A percentile compares a stretch with the other conserved stretches of the same genome.
phyloP scores from a whole-genome alignment of 164 flowering plant species.

The Tinospora cordifolia region DNA sequence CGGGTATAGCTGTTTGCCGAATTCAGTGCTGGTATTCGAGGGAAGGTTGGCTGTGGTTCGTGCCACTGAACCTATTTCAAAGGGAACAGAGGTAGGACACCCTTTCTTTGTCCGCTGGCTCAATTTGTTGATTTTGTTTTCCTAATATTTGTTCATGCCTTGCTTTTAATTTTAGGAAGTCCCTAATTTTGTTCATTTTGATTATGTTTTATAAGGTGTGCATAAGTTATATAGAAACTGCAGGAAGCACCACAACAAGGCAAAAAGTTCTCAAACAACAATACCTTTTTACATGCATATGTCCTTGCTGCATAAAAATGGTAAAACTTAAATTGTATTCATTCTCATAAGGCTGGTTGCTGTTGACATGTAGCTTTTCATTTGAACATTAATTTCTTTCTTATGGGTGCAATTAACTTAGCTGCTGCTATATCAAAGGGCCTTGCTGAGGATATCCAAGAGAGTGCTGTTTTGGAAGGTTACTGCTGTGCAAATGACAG shows the following conservation, averaged over 20 bases:
- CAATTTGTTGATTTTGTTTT: background rate
- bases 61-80: conserved; percentile 67
- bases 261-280: conserved; percentile 79
- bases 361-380: conserved; percentile 1
- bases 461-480: conserved; percentile 88
- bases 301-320: conserved; percentile 67
- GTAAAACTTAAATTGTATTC: conserved; percentile 32
- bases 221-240: conserved; percentile 91
- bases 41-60: conserved; percentile 73
- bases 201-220: conserved; percentile 42
- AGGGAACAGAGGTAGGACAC: conserved; percentile 67
- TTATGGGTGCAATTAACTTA: conserved; percentile 7
- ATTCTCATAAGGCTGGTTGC: background rate
- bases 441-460: conserved; percentile 57
- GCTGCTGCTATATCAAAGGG: conserved; percentile 43
- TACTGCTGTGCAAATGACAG: conserved; percentile 54
- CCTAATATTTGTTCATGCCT: background rate
- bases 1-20: conserved; percentile 78
- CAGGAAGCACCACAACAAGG: conserved; percentile 83
- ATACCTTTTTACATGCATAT: conserved; percentile 68
- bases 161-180: background rate
- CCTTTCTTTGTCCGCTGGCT: background rate
- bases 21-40: conserved; percentile 84
- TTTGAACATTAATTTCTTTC: conserved; percentile 2
- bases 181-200: conserved; percentile 9